Evolutionary conservation across 1,284 basidiomycete species (phyloP).

Genomic region (Pseudozyma hubeiensis): DNA sequence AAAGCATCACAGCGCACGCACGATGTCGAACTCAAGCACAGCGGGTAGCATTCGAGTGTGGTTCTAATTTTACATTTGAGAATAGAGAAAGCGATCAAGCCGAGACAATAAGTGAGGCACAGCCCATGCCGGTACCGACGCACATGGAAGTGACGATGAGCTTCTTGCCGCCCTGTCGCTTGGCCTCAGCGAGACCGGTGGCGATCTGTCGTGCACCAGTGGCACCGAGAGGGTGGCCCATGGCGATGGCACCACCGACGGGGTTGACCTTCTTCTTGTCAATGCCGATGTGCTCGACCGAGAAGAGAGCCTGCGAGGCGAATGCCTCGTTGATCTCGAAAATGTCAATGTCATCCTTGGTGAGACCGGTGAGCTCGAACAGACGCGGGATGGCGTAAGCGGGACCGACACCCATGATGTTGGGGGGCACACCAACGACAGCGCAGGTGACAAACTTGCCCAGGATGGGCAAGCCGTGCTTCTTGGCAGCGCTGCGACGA

Average conservation of each 20-base stretch:
- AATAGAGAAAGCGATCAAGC: conserved; percentile 64
- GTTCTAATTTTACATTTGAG: conserved; percentile 26
- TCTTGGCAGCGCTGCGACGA: conserved; percentile 85
- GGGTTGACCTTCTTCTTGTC: conserved; percentile 71
- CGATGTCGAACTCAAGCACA: not conserved
- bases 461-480: conserved; percentile 87
- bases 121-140: conserved; percentile 86
- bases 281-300: conserved; percentile 73
- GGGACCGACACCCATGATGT: conserved; percentile 69
- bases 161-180: conserved; percentile 75
- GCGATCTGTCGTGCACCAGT: conserved; percentile 86
- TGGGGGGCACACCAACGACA: conserved; percentile 74
- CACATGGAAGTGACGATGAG: conserved; percentile 82
- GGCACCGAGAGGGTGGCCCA: conserved; percentile 70
- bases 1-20: too few relatives aligned
- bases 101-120: conserved; percentile 83
- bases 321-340: conserved; percentile 70
- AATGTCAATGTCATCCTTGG: conserved; percentile 64
- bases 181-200: conserved; percentile 83
- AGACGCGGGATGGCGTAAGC: conserved; percentile 67
- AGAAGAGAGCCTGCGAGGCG: conserved; percentile 71
- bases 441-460: conserved; percentile 88
- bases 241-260: conserved; percentile 71
- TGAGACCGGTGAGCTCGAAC: conserved; percentile 60
- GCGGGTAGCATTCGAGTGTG: not conserved